These are phyloP conservation scores for Alternaria consortialis DNA, from an alignment of 2,329 filamentous ascomycete genomes.

Conservation along the genomic window DNA sequence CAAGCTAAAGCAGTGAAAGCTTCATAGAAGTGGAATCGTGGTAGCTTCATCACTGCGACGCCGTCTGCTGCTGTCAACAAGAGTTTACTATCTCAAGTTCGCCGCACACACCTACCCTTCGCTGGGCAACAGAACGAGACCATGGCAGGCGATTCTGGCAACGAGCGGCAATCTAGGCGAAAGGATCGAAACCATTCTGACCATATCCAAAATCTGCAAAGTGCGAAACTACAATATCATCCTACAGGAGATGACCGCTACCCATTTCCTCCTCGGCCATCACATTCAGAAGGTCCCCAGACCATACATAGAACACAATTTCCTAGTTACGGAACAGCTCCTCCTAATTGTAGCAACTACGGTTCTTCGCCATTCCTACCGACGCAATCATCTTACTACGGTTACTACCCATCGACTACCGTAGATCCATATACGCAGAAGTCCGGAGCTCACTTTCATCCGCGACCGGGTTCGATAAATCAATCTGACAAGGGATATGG, in stretches of 20 bases:
- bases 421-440: not conserved
- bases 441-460: not conserved
- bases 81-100: not conserved
- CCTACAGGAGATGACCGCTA: not conserved
- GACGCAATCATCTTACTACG: not conserved
- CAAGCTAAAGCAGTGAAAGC: not conserved
- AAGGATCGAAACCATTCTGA: not conserved
- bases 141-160: not conserved
- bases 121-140: not conserved
- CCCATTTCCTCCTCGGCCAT: not conserved
- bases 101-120: not conserved
- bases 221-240: not conserved
- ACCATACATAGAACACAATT: not conserved
- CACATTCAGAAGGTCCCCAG: not conserved
- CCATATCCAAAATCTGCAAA: not conserved
- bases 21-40: not conserved
- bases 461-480: not conserved
- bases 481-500: not conserved
- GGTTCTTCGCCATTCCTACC: not conserved
- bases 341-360: not conserved
- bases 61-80: not conserved
- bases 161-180: not conserved
- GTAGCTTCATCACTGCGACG: not conserved
- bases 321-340: not conserved
- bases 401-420: not conserved